Conservation (phyloP, 2,329 filamentous ascomycete species). For the Coniochaeta pulveracea region DNA sequence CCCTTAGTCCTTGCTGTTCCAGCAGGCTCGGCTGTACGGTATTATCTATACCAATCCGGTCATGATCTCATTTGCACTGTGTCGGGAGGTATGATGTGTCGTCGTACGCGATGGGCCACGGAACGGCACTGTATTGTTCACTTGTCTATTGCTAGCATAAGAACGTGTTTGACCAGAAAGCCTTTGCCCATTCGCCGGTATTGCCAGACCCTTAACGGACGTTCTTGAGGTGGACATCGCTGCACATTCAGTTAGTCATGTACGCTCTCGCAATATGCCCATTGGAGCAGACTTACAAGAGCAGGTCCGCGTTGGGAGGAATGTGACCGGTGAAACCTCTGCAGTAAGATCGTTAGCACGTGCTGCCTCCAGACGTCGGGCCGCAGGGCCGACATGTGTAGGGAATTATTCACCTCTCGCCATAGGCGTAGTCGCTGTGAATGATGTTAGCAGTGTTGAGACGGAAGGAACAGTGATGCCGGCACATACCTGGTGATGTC, state of each 20-base stretch:
- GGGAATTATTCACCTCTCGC: slow-evolving; percentile 36
- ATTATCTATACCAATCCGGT: too few relatives aligned
- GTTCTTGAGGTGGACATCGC: slow-evolving; percentile 22
- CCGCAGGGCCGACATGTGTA: slow-evolving; percentile 11
- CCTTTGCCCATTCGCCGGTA: too few relatives aligned
- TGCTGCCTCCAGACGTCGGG: slow-evolving; percentile 1
- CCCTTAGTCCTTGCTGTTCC: too few relatives aligned
- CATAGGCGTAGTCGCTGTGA: slow-evolving; percentile 53
- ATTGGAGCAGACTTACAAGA: slow-evolving; percentile 57
- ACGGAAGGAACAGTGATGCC: too few relatives aligned
- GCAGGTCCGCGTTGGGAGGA: slow-evolving; percentile 59
- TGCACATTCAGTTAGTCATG: slow-evolving; percentile 7
- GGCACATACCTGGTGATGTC: slow-evolving; percentile 61
- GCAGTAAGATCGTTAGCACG: slow-evolving; percentile 3
- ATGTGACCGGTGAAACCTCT: slow-evolving; percentile 75
- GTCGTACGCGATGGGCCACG: too few relatives aligned
- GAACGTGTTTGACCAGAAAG: too few relatives aligned
- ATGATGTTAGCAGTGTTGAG: neutral
- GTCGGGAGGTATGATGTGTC: too few relatives aligned
- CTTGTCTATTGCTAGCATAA: too few relatives aligned
- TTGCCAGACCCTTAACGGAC: slow-evolving; percentile 16
- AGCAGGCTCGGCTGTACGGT: too few relatives aligned
- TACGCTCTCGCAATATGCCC: neutral
- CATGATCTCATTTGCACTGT: too few relatives aligned
- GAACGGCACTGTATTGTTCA: too few relatives aligned